Evolutionary conservation across 768 basidiomycete species (phyloP).

Genomic region (Kwoniella europaea): DNA sequence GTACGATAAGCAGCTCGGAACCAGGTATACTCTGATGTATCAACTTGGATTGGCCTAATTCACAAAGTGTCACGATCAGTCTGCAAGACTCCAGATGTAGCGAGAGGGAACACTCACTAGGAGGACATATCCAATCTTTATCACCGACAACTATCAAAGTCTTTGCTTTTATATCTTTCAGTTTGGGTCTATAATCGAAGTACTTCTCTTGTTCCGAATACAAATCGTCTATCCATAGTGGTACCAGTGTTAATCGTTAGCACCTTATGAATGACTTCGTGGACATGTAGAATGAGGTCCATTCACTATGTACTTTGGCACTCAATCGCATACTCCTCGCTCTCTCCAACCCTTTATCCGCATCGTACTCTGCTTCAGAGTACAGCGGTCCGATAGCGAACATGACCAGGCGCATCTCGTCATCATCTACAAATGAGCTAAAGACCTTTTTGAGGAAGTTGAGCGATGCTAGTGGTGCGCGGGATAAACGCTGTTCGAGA

Average conservation of each 20-base stretch:
- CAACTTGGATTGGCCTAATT: constrained; percentile 32
- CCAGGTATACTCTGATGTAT: constrained; percentile 25
- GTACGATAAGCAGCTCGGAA: constrained; percentile 27
- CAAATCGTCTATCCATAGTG: constrained; percentile 19
- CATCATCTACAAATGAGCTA: constrained; percentile 29
- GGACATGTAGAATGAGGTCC: not conserved
- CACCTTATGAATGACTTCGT: too few species aligned
- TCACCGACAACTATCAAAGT: constrained; percentile 35
- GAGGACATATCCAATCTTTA: constrained; percentile 37
- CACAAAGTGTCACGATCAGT: not conserved
- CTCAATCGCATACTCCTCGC: constrained; percentile 23
- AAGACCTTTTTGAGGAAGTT: constrained; percentile 33
- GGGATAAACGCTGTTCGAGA: constrained; percentile 19
- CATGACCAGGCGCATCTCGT: constrained; percentile 35
- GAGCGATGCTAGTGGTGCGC: constrained; percentile 29
- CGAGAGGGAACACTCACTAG: constrained; percentile 16
- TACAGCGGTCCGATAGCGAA: constrained; percentile 36
- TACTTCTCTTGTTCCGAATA: constrained; percentile 36
- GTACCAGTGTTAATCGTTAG: not conserved
- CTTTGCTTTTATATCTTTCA: constrained; percentile 26
- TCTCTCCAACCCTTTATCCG: constrained; percentile 27
- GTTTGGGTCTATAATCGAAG: constrained; percentile 29
- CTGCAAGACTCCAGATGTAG: not conserved
- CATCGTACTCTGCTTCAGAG: constrained; percentile 29
- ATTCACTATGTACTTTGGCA: constrained; percentile 36